Evolutionary conservation across 108 stramenopile species (phyloP).

Genomic region (Conticribra guillardii): DNA sequence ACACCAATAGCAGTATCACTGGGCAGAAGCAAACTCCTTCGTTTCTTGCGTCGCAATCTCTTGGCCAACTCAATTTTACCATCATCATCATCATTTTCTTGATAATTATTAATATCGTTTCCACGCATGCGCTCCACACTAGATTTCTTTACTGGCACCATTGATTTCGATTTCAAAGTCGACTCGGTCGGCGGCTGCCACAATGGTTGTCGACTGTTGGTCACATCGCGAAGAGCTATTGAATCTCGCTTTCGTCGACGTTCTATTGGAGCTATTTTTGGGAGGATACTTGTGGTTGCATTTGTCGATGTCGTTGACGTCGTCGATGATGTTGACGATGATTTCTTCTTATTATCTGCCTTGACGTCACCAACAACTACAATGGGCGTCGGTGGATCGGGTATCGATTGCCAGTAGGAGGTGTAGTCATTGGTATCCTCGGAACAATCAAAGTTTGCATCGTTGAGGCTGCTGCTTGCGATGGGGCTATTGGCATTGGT

Average conservation of each 20-base stretch:
- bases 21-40: slow-evolving; percentile 27
- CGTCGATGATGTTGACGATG: neutral
- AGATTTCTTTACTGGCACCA: neutral
- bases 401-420: slow-evolving; percentile 46
- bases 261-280: too few species aligned
- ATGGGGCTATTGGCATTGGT: neutral
- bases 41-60: slow-evolving; percentile 3
- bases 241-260: neutral
- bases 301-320: too few species aligned
- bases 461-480: neutral
- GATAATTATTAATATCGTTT: too few species aligned
- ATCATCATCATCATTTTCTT: neutral
- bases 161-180: slow-evolving; percentile 2
- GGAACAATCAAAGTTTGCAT: neutral
- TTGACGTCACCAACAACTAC: neutral
- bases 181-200: neutral
- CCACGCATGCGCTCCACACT: too few species aligned
- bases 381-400: slow-evolving; percentile 37
- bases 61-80: neutral
- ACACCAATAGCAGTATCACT: neutral
- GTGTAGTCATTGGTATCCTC: slow-evolving; percentile 38
- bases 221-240: slow-evolving; percentile 10
- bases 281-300: too few species aligned
- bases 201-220: neutral
- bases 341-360: neutral